A percentile compares a stretch with the other conserved stretches of the same genome.
Evolutionary conservation across 805 yeast species (phyloP).

Genomic region (Lipomyces sp.): DNA sequence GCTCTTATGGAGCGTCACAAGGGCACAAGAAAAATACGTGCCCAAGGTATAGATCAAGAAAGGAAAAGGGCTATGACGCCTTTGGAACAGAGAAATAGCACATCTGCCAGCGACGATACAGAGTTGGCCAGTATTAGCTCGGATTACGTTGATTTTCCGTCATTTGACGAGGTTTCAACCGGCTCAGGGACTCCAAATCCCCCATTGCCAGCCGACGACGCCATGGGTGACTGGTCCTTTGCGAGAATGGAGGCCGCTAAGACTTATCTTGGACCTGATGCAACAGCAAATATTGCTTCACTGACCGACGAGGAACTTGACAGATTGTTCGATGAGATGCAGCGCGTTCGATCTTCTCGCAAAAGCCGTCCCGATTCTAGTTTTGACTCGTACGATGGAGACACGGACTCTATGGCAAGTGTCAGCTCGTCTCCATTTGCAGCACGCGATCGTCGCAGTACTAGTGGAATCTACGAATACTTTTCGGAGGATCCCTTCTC

Average conservation of each 20-base stretch:
- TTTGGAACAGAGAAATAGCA: slow-evolving; percentile 11
- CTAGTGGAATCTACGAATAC: neutral
- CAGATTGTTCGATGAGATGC: slow-evolving; percentile 33
- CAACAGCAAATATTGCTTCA: slow-evolving; percentile 18
- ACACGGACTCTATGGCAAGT: slow-evolving; percentile 23
- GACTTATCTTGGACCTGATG: slow-evolving; percentile 27
- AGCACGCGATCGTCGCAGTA: slow-evolving; percentile 1
- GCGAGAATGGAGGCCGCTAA: slow-evolving; percentile 34
- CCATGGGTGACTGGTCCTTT: slow-evolving; percentile 28
- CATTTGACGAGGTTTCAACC: slow-evolving; percentile 18
- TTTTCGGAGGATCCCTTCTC: slow-evolving; percentile 3
- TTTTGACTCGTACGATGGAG: slow-evolving; percentile 20
- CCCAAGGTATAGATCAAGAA: slow-evolving; percentile 1
- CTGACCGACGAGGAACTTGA: slow-evolving; percentile 35
- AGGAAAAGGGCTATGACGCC: neutral
- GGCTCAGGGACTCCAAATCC: slow-evolving; percentile 5
- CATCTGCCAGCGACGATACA: slow-evolving; percentile 20
- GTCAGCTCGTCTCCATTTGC: slow-evolving; percentile 15
- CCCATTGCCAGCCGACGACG: slow-evolving; percentile 14
- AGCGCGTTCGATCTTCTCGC: slow-evolving; percentile 27
- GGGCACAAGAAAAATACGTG: neutral
- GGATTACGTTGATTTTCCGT: slow-evolving; percentile 24
- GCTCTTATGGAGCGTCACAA: slow-evolving; percentile 24
- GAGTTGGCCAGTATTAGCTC: slow-evolving; percentile 23
- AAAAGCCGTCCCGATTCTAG: slow-evolving; percentile 27